Base-by-base conservation (phyloP, 1,284 basidiomycete species). In the Boletus sp. region DNA sequence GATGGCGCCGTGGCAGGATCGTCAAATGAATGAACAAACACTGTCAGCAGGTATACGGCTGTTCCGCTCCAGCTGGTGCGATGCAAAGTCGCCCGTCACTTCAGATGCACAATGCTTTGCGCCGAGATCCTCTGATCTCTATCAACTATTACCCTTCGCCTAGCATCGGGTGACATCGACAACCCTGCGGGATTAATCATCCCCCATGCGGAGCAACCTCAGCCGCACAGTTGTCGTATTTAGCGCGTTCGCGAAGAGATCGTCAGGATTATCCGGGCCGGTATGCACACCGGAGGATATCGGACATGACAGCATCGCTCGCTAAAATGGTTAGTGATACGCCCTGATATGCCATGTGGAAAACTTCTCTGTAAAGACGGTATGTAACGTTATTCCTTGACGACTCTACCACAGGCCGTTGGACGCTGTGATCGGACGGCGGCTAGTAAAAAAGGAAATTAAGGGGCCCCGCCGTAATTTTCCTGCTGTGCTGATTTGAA, bases 211-310 rank as follows among this genome's bases (percentile, higher is more conserved):
- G 58, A 64, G 44, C 34, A 51, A n/a, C 38, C 48, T 48, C 55
- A 51, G 44, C 49, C 48, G 41, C 46, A 39, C 46, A 40, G 22
- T 49, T 60, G 55, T 49, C 58, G 43, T 50, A 57, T 52, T 38
- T 43, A 41, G 46, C 44, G 7, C 43, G 17, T 64, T 61, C 62
- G 57, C 55, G 62, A 61, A 63, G 62, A 51, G 62, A 65, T 68
- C 66, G 65, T 61, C 65, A 68, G 55, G 65, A 48, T 55, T 46
- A 57, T 46, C 57, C 66, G 66, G 59, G n/a, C 62, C 66, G 62
- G 54, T 41, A 43, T 49, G 35, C 42, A 34, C 41, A 39, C 50
- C 59, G 59, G 59, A 65, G 62, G 58, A 54, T 41, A 46, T 65
- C 65, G 66, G 66, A 66, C 38, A 50, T 60, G 36, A 37, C 36